These are phyloP conservation scores for Colletotrichum eleusines DNA, from an alignment of 2,329 filamentous ascomycete species.

Conservation along the genomic window DNA sequence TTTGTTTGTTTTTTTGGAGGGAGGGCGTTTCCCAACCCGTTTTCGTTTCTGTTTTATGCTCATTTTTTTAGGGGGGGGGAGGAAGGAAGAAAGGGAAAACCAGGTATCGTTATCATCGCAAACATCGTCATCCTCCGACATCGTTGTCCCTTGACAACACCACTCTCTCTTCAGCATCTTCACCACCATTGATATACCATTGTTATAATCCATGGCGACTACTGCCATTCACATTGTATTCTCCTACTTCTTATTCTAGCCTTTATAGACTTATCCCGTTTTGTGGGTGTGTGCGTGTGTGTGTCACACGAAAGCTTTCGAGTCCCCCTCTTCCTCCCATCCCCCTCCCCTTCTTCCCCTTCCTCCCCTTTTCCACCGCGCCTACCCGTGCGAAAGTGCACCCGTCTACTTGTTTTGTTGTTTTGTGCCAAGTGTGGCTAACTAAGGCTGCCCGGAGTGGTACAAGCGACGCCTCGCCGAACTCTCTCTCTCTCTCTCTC, in stretches of 20 bases:
- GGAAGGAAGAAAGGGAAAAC: not conserved
- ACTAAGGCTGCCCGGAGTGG: too few relatives aligned
- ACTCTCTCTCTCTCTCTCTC: too few relatives aligned
- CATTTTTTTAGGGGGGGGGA: not conserved
- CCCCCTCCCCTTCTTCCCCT: not conserved
- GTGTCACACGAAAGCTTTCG: not conserved
- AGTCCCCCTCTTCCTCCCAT: not conserved
- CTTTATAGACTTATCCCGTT: conserved; percentile 2
- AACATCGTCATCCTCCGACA: not conserved
- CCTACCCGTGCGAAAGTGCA: not conserved
- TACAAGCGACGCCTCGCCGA: too few relatives aligned
- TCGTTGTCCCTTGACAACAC: not conserved
- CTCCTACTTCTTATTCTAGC: not conserved
- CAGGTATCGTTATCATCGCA: not conserved
- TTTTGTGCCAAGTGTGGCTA: not conserved
- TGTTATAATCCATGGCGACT: not conserved
- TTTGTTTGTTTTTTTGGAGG: not conserved
- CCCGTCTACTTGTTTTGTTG: not conserved
- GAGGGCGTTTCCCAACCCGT: too few relatives aligned
- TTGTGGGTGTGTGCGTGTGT: not conserved
- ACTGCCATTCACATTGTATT: not conserved
- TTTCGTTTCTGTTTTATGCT: not conserved
- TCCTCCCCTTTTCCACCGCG: too few relatives aligned
- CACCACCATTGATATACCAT: not conserved
- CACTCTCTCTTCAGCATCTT: not conserved